Evolutionary conservation across 1,139 yeast species (phyloP), one percentile per base, ranked within the genome.

Genomic region (Petasospora fabianii): DNA sequence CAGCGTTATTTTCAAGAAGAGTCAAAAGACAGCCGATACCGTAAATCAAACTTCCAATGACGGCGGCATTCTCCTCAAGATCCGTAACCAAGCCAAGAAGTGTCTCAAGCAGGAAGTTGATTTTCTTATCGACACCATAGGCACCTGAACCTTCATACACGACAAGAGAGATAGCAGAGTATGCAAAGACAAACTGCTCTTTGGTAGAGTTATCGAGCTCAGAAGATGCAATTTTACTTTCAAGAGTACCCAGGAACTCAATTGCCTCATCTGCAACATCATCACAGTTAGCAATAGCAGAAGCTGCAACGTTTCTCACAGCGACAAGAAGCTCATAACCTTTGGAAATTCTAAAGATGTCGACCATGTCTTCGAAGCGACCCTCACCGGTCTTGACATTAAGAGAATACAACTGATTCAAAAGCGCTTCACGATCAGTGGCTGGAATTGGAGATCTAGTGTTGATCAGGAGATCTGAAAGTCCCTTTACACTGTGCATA

Each of bases 21-120:
- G 80, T 72, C 36, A 74, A 57, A 21, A 73, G 53, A 24, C 69
- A 63, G 6, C 72, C 77, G 3, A 69, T 59, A 5, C 77, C 80
- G 46, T 74, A 49, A n/a, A 51, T 21, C 13, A 50, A 12, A 12
- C 53, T 31, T 17, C 46, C 41, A 13, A 51, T 43, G 3, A 51
- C 27, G 3, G 30, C 39, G 2, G 42, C 14, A 24, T 51, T 45
- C 16, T 35, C 34, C 9, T 37, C 38, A 11, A 36, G 18, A 20
- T 45, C 49, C 6, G 38, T 17, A 0, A 28, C 13, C 3, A 45
- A 28, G 3, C 44, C 46, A 9, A 45, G 17, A 6, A 52, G 34
- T 1, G 33, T 33, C 15, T 46, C 54, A 13, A 37, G 27, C 13
- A 54, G 30, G 31, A 50, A 47, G 17, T 44, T 44, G 10, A 48